phyloP scores from a whole-genome alignment of 345 rosid genomes.

The Geranium brycei region DNA sequence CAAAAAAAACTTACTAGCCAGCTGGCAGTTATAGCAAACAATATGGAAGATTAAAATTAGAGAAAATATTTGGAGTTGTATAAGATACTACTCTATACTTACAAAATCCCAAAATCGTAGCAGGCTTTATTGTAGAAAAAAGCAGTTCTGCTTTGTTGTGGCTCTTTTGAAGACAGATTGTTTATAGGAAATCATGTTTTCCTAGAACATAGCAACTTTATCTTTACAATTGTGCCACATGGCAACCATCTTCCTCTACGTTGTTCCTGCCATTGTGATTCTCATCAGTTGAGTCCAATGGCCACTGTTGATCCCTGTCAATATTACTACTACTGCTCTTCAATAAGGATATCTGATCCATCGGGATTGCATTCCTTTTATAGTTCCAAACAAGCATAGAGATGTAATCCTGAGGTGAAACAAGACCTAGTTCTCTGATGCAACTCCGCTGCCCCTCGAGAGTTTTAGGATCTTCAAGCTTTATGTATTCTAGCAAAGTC shows the following conservation, averaged over 20 bases:
- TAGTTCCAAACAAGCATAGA: slow-evolving; percentile 98
- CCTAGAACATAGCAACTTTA: too few species aligned
- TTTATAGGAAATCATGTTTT: too few species aligned
- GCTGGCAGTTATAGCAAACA: too few species aligned
- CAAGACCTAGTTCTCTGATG: slow-evolving; percentile 66
- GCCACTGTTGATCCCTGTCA: slow-evolving; percentile 23
- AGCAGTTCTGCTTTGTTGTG: too few species aligned
- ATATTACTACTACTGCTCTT: slow-evolving; percentile 12
- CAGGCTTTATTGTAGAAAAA: too few species aligned
- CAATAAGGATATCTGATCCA: slow-evolving; percentile 53
- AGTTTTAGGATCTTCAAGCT: slow-evolving; percentile 59
- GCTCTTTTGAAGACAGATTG: too few species aligned
- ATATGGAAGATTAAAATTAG: too few species aligned
- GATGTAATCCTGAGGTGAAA: slow-evolving; percentile 80
- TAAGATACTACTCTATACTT: too few species aligned
- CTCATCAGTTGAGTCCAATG: slow-evolving; percentile 26
- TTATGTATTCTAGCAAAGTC: slow-evolving; percentile 61
- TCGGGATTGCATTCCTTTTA: slow-evolving; percentile 59
- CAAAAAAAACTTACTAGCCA: too few species aligned
- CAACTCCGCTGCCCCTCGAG: slow-evolving; percentile 57
- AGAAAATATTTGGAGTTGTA: too few species aligned
- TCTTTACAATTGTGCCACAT: slow-evolving; percentile 30
- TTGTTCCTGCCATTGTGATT: slow-evolving; percentile 15
- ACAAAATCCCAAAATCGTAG: too few species aligned
- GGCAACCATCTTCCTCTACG: slow-evolving; percentile 32